Evolutionary conservation across 805 yeast species (phyloP).

Genomic region (Hanseniaspora vineae): DNA sequence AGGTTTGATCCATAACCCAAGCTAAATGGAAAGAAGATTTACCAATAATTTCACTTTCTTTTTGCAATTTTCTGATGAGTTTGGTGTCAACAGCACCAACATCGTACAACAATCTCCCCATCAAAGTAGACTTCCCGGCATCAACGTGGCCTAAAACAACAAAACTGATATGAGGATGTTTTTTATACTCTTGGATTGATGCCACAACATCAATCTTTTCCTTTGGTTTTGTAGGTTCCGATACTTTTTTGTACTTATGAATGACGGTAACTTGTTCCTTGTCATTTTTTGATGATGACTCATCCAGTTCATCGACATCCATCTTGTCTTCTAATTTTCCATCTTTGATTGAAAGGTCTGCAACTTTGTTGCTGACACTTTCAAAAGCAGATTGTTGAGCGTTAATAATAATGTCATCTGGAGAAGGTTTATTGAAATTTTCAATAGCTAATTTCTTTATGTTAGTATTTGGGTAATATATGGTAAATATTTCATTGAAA

Average conservation of each 20-base stretch:
- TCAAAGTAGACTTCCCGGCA: constrained; percentile 98
- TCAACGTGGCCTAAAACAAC: constrained; percentile 99
- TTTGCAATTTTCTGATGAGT: constrained; percentile 90
- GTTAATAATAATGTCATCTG: constrained; percentile 57
- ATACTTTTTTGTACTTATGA: constrained; percentile 15
- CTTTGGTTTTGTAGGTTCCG: constrained; percentile 20
- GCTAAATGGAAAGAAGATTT: constrained; percentile 98
- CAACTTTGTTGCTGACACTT: constrained; percentile 13
- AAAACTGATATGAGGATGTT: constrained; percentile 88
- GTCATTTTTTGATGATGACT: constrained; percentile 11
- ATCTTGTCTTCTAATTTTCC: constrained; percentile 5
- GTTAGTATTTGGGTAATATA: constrained; percentile 32
- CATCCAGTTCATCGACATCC: constrained; percentile 14
- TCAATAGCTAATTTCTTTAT: constrained; percentile 28
- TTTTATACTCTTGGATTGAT: constrained; percentile 66
- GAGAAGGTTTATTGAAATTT: constrained; percentile 61
- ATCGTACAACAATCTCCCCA: constrained; percentile 85
- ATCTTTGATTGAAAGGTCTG: constrained; percentile 1
- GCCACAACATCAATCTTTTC: constrained; percentile 51
- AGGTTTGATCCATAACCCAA: constrained; percentile 98
- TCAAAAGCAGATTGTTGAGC: constrained; percentile 43
- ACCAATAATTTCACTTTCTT: constrained; percentile 96
- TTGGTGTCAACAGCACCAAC: constrained; percentile 96
- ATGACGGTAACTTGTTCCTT: constrained; percentile 7
- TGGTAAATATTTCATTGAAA: constrained; percentile 17